Evolutionary conservation across 345 rosid genomes (phyloP), one percentile per base, ranked within the genome.

Genomic region (Gossypium mustelinum): DNA sequence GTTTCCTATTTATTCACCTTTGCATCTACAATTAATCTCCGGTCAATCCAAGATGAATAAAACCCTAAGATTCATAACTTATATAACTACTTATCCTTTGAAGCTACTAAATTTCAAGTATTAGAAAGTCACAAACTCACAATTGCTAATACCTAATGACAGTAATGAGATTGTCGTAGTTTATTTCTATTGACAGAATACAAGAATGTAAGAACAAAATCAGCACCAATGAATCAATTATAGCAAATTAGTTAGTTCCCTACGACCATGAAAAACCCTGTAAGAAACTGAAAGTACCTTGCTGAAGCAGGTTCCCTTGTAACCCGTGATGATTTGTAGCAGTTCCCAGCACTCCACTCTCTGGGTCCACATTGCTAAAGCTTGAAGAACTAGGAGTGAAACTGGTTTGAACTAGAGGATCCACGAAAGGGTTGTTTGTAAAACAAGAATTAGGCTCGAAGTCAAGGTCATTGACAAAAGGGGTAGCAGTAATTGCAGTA

Each of bases 241-340:
- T 12, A 68, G 58, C 58, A 68, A 68, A 70, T 17, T 22, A 12
- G 22, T 70, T 51, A 70, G 13, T 34, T 51, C 3, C 20, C 13
- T 22, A 41, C 13, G 2, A 41, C n/a, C 11, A 34, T 55, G 34
- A 43, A 39, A 34, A 18, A 56, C 16, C 64, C n/a, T 72, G 9
- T 41, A 72, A 56, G 64, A 51, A 51, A 27, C 5, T 13, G n/a
- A 67, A 22, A 63, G n/a, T 71, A 85, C 87, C 85, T 80, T 76
- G 79, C 16, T 61, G 74, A 58, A 52, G 61, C 43, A 48, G 70
- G 78, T 7, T 0, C n/a, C 39, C 74, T 51, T 14, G n/a, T 9
- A 22, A 61, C 65, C 7, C 70, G 60, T 56, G 72, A 41, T 72
- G 65, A n/a, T 61, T 44, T 25, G 11, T 8, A 27, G 62, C 56